Percentiles rank a stretch among this genome's conserved stretches.
Evolutionary conservation across 1,284 basidiomycete species (phyloP).

Genomic region (Fistulina hepatica): DNA sequence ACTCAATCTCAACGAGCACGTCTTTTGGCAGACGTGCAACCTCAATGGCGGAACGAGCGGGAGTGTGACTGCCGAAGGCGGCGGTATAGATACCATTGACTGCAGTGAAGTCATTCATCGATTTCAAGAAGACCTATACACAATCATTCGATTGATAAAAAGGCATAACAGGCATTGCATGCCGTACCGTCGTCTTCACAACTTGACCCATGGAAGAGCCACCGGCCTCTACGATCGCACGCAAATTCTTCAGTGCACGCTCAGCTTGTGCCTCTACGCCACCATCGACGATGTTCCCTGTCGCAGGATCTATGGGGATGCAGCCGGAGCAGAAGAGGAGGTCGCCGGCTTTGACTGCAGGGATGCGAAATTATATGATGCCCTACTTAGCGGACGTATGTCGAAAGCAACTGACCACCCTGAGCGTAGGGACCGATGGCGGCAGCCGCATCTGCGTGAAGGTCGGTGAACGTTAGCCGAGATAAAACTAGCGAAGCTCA

Average conservation of each 20-base stretch:
- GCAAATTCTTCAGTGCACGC: conserved; percentile 83
- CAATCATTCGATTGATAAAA: background rate
- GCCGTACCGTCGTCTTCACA: conserved; percentile 78
- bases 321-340: conserved; percentile 87
- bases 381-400: background rate
- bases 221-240: conserved; percentile 73
- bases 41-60: conserved; percentile 85
- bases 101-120: conserved; percentile 82
- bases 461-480: background rate
- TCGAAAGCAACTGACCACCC: conserved; percentile 11
- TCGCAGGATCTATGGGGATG: conserved; percentile 74
- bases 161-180: background rate
- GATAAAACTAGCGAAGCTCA: conserved; percentile 17
- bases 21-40: conserved; percentile 44
- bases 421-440: conserved; percentile 91
- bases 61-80: conserved; percentile 86
- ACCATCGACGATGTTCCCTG: conserved; percentile 65
- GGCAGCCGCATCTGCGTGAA: conserved; percentile 58
- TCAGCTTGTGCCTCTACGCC: conserved; percentile 79
- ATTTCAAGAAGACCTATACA: conserved; percentile 80
- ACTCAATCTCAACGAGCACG: conserved; percentile 84
- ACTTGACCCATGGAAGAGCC: conserved; percentile 71
- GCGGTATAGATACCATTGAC: conserved; percentile 75
- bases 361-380: too few relatives aligned
- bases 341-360: conserved; percentile 73